These are phyloP conservation scores for Thermothelomyces thermophilus DNA, from an alignment of 2,329 filamentous ascomycete species.

Conservation along the genomic window DNA sequence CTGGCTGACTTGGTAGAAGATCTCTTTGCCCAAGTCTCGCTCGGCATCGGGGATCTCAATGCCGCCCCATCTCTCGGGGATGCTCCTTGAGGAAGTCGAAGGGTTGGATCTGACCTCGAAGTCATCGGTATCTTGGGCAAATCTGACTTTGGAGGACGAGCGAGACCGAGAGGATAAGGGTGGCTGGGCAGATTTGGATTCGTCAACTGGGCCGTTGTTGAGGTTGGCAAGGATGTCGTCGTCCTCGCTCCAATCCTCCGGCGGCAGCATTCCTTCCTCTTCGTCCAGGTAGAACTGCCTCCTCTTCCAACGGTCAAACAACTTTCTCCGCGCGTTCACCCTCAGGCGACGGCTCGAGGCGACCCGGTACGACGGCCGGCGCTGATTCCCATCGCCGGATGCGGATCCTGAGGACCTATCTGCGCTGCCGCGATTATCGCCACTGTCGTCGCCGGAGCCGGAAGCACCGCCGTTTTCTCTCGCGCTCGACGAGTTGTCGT, in stretches of 20 bases:
- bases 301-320: slow-evolving; percentile 68
- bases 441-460: slow-evolving; percentile 3
- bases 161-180: slow-evolving; percentile 49
- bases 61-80: slow-evolving; percentile 69
- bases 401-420: slow-evolving; percentile 1
- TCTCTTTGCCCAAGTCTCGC: slow-evolving; percentile 76
- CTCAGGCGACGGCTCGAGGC: slow-evolving; percentile 25
- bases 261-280: slow-evolving; percentile 67
- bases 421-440: background rate
- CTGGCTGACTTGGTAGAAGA: slow-evolving; percentile 85
- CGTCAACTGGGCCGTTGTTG: slow-evolving; percentile 35
- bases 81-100: slow-evolving; percentile 64
- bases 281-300: slow-evolving; percentile 78
- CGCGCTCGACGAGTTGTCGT: slow-evolving; percentile 1
- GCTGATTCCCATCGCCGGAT: slow-evolving; percentile 1
- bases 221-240: slow-evolving; percentile 47
- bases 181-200: slow-evolving; percentile 37
- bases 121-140: slow-evolving; percentile 64
- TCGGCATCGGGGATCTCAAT: slow-evolving; percentile 76
- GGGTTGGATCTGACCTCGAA: slow-evolving; percentile 64
- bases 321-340: slow-evolving; percentile 40
- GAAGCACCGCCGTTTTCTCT: slow-evolving; percentile 7
- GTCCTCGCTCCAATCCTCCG: slow-evolving; percentile 56
- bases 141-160: slow-evolving; percentile 73
- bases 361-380: slow-evolving; percentile 10